These are phyloP conservation scores for Candida andamanensis DNA, from an alignment of 805 yeast genomes.

Conservation along the genomic window DNA sequence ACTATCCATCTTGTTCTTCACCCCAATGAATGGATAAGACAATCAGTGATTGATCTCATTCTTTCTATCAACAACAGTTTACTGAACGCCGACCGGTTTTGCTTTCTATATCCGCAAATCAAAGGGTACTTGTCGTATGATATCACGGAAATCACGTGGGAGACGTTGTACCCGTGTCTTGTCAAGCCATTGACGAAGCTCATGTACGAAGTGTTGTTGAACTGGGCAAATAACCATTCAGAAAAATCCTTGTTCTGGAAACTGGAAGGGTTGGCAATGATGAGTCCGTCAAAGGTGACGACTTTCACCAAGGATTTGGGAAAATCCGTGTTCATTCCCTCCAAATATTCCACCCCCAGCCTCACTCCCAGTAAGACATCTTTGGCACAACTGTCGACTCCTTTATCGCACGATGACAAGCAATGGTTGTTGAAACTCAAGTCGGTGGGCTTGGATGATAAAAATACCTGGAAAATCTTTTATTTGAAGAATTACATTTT, in stretches of 20 bases:
- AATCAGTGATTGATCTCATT: slow-evolving; percentile 57
- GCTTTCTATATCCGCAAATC: slow-evolving; percentile 77
- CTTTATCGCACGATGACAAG: slow-evolving; percentile 59
- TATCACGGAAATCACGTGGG: slow-evolving; percentile 61
- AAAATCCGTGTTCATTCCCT: slow-evolving; percentile 21
- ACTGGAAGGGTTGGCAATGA: slow-evolving; percentile 21
- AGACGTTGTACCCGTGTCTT: slow-evolving; percentile 59
- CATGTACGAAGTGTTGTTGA: slow-evolving; percentile 7
- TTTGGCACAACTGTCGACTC: slow-evolving; percentile 12
- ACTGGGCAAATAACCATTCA: slow-evolving; percentile 27
- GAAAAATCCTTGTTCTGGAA: slow-evolving; percentile 78
- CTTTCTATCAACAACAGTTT: slow-evolving; percentile 58
- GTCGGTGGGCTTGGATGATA: slow-evolving; percentile 66
- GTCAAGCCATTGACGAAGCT: slow-evolving; percentile 50
- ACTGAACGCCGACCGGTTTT: slow-evolving; percentile 73
- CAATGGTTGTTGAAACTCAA: slow-evolving; percentile 69
- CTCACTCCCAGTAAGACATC: slow-evolving; percentile 2
- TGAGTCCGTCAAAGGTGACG: slow-evolving; percentile 16
- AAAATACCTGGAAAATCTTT: slow-evolving; percentile 79
- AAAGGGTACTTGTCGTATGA: slow-evolving; percentile 76
- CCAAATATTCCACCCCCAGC: slow-evolving; percentile 3
- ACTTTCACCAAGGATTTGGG: slow-evolving; percentile 32
- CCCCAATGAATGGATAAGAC: slow-evolving; percentile 84
- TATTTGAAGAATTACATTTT: slow-evolving; percentile 63
- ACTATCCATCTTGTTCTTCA: slow-evolving; percentile 61